A percentile compares a stretch with the other conserved stretches of the same genome.
These are phyloP conservation scores for Tephrocybe rancida DNA, from an alignment of 768 basidiomycete species.

Conservation along the genomic window DNA sequence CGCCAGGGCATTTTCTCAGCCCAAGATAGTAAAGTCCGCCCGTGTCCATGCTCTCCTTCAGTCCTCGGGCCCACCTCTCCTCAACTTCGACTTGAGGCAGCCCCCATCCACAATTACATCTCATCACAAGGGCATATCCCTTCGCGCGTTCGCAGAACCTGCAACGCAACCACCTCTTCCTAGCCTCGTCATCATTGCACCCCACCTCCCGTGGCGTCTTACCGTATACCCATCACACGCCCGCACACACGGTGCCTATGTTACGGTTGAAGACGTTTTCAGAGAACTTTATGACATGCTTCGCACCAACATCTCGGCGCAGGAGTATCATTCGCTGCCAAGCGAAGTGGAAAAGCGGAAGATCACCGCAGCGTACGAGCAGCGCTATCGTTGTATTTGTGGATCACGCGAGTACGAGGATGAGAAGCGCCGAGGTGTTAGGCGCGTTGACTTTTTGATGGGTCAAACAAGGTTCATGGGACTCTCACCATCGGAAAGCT, in stretches of 20 bases:
- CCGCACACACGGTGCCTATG: slow-evolving; percentile 23
- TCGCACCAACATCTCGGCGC: slow-evolving; percentile 39
- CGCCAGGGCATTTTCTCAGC: too few species aligned
- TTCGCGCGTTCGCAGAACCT: slow-evolving; percentile 28
- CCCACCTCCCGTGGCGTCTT: slow-evolving; percentile 37
- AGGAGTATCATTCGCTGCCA: slow-evolving; percentile 44
- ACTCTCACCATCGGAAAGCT: slow-evolving; percentile 31
- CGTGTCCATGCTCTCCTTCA: slow-evolving; percentile 30
- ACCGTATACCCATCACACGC: slow-evolving; percentile 28
- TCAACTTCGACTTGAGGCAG: slow-evolving; percentile 31
- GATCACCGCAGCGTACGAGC: slow-evolving; percentile 49
- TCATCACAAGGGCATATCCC: slow-evolving; percentile 25
- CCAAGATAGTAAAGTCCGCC: neutral
- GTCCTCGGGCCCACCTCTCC: slow-evolving; percentile 16
- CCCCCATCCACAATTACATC: slow-evolving; percentile 27
- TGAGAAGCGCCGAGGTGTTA: slow-evolving; percentile 54
- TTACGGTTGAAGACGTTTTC: slow-evolving; percentile 40
- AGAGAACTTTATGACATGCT: slow-evolving; percentile 36
- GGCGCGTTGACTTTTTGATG: slow-evolving; percentile 61
- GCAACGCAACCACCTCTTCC: slow-evolving; percentile 35
- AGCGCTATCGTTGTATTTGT: slow-evolving; percentile 40
- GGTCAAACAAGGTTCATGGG: slow-evolving; percentile 46
- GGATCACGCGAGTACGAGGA: slow-evolving; percentile 35
- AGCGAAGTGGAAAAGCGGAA: slow-evolving; percentile 34
- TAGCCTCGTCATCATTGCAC: slow-evolving; percentile 26